Conservation (phyloP, 345 rosid species). For the Melaleuca alternifolia region DNA sequence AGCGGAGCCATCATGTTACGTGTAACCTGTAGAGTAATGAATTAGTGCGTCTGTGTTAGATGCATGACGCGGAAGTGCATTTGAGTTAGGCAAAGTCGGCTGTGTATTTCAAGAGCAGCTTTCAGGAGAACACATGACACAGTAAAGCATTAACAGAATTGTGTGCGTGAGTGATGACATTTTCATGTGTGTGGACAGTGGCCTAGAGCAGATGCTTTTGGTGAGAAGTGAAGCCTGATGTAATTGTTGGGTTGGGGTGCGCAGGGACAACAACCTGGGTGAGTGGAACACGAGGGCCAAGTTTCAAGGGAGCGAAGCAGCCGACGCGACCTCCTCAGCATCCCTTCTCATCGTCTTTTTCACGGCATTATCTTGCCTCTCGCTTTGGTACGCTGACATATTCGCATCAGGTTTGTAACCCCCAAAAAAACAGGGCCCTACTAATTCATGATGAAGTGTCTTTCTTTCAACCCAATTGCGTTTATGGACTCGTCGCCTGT, state of each 20-base stretch:
- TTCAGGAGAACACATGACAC: no score
- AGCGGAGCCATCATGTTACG: neutral
- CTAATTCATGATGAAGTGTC: neutral
- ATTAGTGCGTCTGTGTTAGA: neutral
- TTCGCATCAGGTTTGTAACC: neutral
- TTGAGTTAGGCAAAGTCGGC: no score
- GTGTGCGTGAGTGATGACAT: neutral
- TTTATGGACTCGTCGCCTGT: neutral
- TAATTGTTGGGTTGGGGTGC: neutral
- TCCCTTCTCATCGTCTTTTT: conserved; percentile 11
- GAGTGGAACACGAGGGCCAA: conserved; percentile 67
- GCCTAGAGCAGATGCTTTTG: neutral
- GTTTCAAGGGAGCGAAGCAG: conserved; percentile 33
- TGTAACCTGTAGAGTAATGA: neutral
- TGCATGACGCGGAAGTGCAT: no score
- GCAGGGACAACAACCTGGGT: conserved; percentile 75
- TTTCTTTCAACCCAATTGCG: neutral
- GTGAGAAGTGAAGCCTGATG: neutral
- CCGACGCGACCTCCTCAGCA: conserved; percentile 6
- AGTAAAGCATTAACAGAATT: neutral
- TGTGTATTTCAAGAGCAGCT: no score
- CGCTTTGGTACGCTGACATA: neutral
- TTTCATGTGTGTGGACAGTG: no score
- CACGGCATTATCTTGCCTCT: conserved; percentile 14
- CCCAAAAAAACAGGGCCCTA: neutral